Percentiles rank a stretch among this genome's conserved stretches.
phyloP scores from a whole-genome alignment of 2,329 filamentous ascomycete genomes.

The Venturia nashicola region DNA sequence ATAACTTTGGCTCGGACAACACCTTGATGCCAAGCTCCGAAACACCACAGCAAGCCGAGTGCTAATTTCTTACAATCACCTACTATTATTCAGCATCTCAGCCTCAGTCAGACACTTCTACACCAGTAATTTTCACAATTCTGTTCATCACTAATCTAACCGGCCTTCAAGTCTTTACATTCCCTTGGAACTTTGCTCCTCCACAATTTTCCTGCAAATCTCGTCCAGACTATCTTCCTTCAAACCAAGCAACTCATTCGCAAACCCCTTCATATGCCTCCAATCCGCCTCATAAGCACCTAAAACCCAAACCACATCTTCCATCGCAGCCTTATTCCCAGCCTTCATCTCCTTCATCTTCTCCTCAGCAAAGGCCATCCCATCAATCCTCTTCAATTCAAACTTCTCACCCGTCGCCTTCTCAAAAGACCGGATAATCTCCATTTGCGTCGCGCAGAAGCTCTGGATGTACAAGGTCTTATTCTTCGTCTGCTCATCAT shows the following conservation, averaged over 20 bases:
- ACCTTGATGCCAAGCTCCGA: not conserved
- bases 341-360: not conserved
- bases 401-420: not conserved
- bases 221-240: not conserved
- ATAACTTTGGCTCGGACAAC: not conserved
- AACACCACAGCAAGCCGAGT: too few relatives aligned
- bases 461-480: slow-evolving; percentile 6
- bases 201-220: too few relatives aligned
- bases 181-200: too few relatives aligned
- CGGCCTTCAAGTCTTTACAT: too few relatives aligned
- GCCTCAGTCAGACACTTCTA: too few relatives aligned
- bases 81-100: too few relatives aligned
- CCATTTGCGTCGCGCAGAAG: slow-evolving; percentile 6
- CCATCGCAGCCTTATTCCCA: not conserved
- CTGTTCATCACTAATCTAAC: too few relatives aligned
- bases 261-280: slow-evolving; percentile 2
- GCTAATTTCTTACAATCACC: too few relatives aligned
- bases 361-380: not conserved
- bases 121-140: too few relatives aligned
- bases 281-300: slow-evolving; percentile 8
- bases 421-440: not conserved
- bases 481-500: slow-evolving; percentile 1
- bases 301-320: slow-evolving; percentile 7
- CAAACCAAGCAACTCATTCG: slow-evolving; percentile 1
- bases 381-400: not conserved